Percentiles rank a stretch among this genome's conserved stretches.
These are phyloP conservation scores for Euphrasia confusa DNA, from an alignment of 257 asterid species.

Conservation along the genomic window DNA sequence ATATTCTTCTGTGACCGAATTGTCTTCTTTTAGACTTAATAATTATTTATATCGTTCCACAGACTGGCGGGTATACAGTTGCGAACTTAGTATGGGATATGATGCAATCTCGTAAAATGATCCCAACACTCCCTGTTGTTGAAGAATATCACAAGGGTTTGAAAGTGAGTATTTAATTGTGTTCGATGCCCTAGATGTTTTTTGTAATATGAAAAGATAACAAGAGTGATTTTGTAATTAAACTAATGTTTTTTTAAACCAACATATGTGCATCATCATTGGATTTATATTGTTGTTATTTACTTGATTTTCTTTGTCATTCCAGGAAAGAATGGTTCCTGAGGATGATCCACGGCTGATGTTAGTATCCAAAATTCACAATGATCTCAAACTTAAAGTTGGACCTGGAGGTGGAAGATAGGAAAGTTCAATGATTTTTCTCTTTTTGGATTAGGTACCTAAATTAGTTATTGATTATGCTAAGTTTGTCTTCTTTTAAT, in stretches of 20 bases:
- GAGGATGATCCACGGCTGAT: constrained; percentile 77
- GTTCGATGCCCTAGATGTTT: neutral
- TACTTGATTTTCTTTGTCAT: constrained; percentile 14
- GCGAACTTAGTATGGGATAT: constrained; percentile 93
- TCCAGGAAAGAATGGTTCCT: constrained; percentile 79
- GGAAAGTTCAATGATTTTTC: constrained; percentile 3
- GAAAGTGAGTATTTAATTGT: constrained; percentile 47
- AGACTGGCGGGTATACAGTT: constrained; percentile 74
- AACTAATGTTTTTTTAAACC: neutral
- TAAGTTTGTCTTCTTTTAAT: neutral
- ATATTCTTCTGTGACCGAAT: constrained; percentile 2
- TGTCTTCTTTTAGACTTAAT: constrained; percentile 9
- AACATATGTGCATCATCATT: neutral
- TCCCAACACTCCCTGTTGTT: constrained; percentile 50
- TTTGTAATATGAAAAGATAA: neutral
- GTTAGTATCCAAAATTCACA: constrained; percentile 40
- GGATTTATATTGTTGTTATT: neutral
- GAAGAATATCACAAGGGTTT: constrained; percentile 73
- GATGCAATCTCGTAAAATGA: constrained; percentile 59
- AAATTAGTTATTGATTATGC: constrained; percentile 13
- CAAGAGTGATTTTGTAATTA: neutral
- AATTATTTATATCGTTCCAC: constrained; percentile 22
- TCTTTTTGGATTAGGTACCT: constrained; percentile 11
- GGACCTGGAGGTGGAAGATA: constrained; percentile 46
- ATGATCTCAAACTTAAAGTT: constrained; percentile 34